These are phyloP conservation scores for Eurotiales sp. DNA, from an alignment of 2,329 filamentous ascomycete genomes.

Conservation along the genomic window DNA sequence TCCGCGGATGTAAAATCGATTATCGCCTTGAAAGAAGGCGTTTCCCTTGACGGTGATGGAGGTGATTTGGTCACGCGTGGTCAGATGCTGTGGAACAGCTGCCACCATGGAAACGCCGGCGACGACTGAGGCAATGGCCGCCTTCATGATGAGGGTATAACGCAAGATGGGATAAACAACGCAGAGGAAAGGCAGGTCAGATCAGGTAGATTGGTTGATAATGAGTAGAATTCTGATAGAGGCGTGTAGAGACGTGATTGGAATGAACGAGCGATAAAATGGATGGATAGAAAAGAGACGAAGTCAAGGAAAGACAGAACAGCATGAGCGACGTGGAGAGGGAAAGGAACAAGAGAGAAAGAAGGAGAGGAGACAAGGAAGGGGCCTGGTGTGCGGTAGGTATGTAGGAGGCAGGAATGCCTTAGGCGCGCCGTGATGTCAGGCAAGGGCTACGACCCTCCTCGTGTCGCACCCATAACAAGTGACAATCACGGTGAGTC, in stretches of 20 bases:
- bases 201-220: neutral
- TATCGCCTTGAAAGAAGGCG: conserved; percentile 61
- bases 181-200: neutral
- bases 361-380: neutral
- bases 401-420: conserved; percentile 9
- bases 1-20: conserved; percentile 53
- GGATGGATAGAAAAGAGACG: neutral
- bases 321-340: neutral
- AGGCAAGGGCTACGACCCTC: conserved; percentile 9
- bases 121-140: conserved; percentile 41
- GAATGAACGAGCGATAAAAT: neutral
- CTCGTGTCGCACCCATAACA: no score
- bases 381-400: neutral
- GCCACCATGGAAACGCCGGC: conserved; percentile 44
- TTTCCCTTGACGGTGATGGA: conserved; percentile 61
- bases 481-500: no score
- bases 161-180: neutral
- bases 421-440: neutral
- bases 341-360: neutral
- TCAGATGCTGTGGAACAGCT: conserved; percentile 37
- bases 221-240: neutral
- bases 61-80: conserved; percentile 45
- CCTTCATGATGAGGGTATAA: conserved; percentile 51
- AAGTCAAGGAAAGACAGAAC: neutral
- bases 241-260: neutral